Evolutionary conservation across 495 filamentous ascomycete genomes (phyloP).

Genomic region (Talaromyces stipitatus): DNA sequence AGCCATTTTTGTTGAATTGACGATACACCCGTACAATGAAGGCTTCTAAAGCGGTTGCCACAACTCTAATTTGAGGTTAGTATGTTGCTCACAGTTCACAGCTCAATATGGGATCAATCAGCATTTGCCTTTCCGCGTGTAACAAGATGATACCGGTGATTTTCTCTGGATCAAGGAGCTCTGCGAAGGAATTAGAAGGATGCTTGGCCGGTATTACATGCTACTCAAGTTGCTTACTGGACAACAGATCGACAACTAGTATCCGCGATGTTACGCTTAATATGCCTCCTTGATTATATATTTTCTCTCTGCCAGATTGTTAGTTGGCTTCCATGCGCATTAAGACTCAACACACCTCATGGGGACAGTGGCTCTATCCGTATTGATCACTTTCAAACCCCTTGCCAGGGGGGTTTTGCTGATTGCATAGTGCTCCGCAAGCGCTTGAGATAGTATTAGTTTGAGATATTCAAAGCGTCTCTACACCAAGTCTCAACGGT

Average conservation of each 20-base stretch:
- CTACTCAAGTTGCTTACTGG: slow-evolving; percentile 35
- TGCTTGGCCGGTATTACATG: not conserved
- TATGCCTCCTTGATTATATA: slow-evolving; percentile 83
- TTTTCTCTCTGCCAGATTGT: slow-evolving; percentile 59
- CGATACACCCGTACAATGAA: slow-evolving; percentile 93
- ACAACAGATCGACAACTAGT: slow-evolving; percentile 84
- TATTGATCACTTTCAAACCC: slow-evolving; percentile 87
- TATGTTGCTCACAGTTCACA: not conserved
- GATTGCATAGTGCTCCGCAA: slow-evolving; percentile 89
- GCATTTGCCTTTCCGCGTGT: slow-evolving; percentile 71
- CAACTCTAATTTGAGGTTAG: slow-evolving; percentile 40
- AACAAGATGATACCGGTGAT: slow-evolving; percentile 84
- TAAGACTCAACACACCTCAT: slow-evolving; percentile 39
- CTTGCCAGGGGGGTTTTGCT: slow-evolving; percentile 68
- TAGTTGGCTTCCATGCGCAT: slow-evolving; percentile 3
- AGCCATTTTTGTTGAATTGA: slow-evolving; percentile 86
- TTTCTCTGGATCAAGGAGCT: slow-evolving; percentile 68
- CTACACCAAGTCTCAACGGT: not conserved
- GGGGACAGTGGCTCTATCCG: slow-evolving; percentile 79
- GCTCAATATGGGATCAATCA: not conserved
- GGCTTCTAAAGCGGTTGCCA: slow-evolving; percentile 85
- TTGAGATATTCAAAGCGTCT: too few species aligned
- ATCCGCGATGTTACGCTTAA: slow-evolving; percentile 96
- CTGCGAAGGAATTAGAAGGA: slow-evolving; percentile 22
- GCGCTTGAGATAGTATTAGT: slow-evolving; percentile 36